Evolutionary conservation across 768 basidiomycete species (phyloP).

Genomic region (Mycena filopes): DNA sequence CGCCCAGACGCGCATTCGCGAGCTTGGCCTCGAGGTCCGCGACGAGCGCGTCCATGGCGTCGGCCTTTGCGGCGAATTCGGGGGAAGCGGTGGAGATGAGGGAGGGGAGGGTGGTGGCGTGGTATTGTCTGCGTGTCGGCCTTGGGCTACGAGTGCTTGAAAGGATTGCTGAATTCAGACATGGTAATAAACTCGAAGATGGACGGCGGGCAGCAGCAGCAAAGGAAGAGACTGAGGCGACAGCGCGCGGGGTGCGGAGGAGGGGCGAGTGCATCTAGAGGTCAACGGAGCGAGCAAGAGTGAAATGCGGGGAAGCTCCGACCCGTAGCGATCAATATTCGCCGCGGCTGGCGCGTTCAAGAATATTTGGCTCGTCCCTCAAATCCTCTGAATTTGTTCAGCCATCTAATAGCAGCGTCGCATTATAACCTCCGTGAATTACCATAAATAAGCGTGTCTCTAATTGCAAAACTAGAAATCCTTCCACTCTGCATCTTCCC

Average conservation of each 20-base stretch:
- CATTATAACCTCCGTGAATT: constrained; percentile 9
- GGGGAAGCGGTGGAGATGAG: constrained; percentile 73
- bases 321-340: constrained; percentile 7
- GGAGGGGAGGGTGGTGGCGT: constrained; percentile 80
- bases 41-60: constrained; percentile 77
- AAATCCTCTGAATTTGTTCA: too few relatives aligned
- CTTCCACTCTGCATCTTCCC: constrained; percentile 82
- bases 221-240: neutral
- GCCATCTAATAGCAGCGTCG: neutral
- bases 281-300: neutral
- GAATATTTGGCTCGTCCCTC: too few relatives aligned
- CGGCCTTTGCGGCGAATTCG: constrained; percentile 74
- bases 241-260: constrained; percentile 4
- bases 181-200: too few relatives aligned
- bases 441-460: constrained; percentile 22
- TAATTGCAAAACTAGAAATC: constrained; percentile 60
- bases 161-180: too few relatives aligned
- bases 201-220: too few relatives aligned
- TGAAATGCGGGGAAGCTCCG: constrained; percentile 23
- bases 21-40: constrained; percentile 70
- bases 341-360: constrained; percentile 2
- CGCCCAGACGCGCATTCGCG: constrained; percentile 71
- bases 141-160: too few relatives aligned
- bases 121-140: constrained; percentile 56
- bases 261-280: constrained; percentile 6